A percentile compares a stretch with the other conserved stretches of the same genome.
Conservation (phyloP, 768 basidiomycete genomes). For the Melanogaster broomeanus region DNA sequence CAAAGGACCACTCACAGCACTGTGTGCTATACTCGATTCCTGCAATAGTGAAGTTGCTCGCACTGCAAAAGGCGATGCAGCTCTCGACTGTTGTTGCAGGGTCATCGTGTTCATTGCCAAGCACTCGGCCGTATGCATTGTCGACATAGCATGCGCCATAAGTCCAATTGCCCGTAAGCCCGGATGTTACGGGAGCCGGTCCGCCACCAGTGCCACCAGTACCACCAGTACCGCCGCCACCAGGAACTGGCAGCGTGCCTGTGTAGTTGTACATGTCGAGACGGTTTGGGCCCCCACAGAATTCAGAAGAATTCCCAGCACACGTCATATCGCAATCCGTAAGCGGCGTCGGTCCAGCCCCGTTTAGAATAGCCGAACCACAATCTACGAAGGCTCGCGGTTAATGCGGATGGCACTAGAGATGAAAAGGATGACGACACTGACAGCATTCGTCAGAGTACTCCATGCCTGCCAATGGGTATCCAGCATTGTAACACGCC, state of each 20-base stretch:
- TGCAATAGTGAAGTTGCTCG: constrained; percentile 62
- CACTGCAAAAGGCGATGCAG: constrained; percentile 62
- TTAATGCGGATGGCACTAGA: constrained; percentile 37
- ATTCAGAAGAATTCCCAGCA: constrained; percentile 42
- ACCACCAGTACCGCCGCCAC: constrained; percentile 39
- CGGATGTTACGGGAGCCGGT: constrained; percentile 46
- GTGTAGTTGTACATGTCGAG: constrained; percentile 73
- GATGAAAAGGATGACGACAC: constrained; percentile 13
- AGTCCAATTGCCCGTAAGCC: constrained; percentile 56
- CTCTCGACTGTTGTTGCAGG: constrained; percentile 53
- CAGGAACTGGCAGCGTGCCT: constrained; percentile 48
- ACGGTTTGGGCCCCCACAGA: constrained; percentile 72
- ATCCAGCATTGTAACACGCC: constrained; percentile 45
- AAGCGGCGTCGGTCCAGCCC: constrained; percentile 39
- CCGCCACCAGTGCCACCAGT: constrained; percentile 14
- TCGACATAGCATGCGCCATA: constrained; percentile 76
- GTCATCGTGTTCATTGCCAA: constrained; percentile 43
- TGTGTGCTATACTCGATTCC: constrained; percentile 64
- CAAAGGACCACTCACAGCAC: constrained; percentile 42
- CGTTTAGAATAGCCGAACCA: constrained; percentile 14
- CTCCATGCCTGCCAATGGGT: constrained; percentile 46
- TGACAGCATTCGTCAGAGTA: constrained; percentile 51
- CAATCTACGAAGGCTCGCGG: constrained; percentile 44
- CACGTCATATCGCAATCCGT: constrained; percentile 50
- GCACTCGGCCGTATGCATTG: constrained; percentile 64